A percentile compares a stretch with the other conserved stretches of the same genome.
These are phyloP conservation scores for Rhodotorula paludigena DNA, from an alignment of 768 basidiomycete species.

Conservation along the genomic window DNA sequence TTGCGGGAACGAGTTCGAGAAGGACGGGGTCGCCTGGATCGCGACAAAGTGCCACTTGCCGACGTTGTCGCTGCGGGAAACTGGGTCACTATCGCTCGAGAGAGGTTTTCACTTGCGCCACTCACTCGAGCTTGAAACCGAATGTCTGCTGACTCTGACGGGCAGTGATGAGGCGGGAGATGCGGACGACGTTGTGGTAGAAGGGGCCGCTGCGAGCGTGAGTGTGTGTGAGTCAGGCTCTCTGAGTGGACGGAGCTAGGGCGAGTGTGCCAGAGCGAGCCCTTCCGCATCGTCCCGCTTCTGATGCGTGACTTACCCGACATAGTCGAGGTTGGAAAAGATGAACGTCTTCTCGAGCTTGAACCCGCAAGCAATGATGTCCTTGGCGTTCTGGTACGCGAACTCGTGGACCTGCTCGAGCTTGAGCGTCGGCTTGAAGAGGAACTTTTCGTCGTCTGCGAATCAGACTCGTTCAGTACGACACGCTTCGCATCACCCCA, in stretches of 20 bases:
- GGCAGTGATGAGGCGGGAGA: conserved; percentile 86
- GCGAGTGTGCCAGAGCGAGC: too few relatives aligned
- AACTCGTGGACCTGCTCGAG: conserved; percentile 79
- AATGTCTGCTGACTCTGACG: conserved; percentile 93
- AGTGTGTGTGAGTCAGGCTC: too few relatives aligned
- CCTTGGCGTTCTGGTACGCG: conserved; percentile 77
- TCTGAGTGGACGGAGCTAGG: too few relatives aligned
- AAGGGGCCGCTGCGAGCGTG: conserved; percentile 69
- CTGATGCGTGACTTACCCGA: conserved; percentile 59
- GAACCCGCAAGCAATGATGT: conserved; percentile 96
- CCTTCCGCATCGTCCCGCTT: too few relatives aligned
- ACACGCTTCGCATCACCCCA: not conserved
- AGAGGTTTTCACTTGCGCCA: conserved; percentile 13
- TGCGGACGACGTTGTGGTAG: conserved; percentile 87
- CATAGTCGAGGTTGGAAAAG: conserved; percentile 83
- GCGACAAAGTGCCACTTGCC: conserved; percentile 96
- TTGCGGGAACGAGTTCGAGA: conserved; percentile 97
- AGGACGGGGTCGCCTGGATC: conserved; percentile 91
- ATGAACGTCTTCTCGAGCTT: conserved; percentile 90
- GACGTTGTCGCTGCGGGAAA: conserved; percentile 74
- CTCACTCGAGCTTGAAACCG: conserved; percentile 92
- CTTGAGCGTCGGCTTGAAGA: conserved; percentile 92
- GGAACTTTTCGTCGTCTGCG: conserved; percentile 94
- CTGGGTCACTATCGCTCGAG: not conserved
- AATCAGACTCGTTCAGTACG: not conserved